Conservation (phyloP, 75 land plant genomes). For the Picea sitchensis region DNA sequence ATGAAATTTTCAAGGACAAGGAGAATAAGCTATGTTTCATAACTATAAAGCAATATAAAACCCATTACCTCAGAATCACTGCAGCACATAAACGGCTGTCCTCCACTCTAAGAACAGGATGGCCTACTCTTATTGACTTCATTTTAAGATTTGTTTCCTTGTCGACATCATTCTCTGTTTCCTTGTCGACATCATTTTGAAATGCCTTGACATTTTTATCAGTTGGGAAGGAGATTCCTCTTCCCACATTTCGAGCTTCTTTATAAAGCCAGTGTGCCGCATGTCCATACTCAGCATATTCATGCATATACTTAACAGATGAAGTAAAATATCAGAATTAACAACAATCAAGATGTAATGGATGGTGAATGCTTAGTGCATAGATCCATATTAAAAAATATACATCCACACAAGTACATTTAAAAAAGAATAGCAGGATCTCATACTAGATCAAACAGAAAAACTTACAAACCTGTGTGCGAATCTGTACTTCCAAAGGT, state of each 20-base stretch:
- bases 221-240: background rate
- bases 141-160: conserved; percentile 28
- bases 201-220: conserved; percentile 18
- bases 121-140: conserved; percentile 55
- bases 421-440: background rate
- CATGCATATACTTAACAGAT: conserved; percentile 84
- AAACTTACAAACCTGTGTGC: conserved; percentile 74
- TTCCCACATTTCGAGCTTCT: conserved; percentile 50
- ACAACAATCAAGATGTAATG: background rate
- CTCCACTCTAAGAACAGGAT: conserved; percentile 89
- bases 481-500: conserved; percentile 92
- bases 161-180: conserved; percentile 5
- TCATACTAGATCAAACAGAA: background rate
- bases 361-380: background rate
- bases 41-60: background rate
- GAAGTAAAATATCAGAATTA: conserved; percentile 8
- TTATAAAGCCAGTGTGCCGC: conserved; percentile 99
- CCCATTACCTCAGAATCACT: conserved; percentile 67
- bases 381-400: background rate
- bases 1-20: background rate
- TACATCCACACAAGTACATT: background rate
- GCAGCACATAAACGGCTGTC: conserved; percentile 84
- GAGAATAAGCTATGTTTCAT: background rate
- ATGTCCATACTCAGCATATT: conserved; percentile 90
- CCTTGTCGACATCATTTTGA: conserved; percentile 17